Conservation (phyloP, 1,284 basidiomycete genomes). For the Irpex sp. region DNA sequence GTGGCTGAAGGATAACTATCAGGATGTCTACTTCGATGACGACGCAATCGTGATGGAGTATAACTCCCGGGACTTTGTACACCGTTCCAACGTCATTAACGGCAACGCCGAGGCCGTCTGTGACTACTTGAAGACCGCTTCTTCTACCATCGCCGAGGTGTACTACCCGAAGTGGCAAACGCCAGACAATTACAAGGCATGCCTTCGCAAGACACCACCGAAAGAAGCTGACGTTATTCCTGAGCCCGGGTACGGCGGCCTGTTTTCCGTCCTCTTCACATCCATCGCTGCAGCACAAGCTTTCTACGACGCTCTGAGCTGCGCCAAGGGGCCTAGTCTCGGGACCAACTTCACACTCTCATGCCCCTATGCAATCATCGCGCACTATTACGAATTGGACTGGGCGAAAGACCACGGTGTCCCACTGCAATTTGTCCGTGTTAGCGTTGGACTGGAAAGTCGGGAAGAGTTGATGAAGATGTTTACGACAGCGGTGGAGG, state of each 20-base stretch:
- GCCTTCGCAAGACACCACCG: slow-evolving; percentile 28
- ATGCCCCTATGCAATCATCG: slow-evolving; percentile 91
- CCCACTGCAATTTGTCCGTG: slow-evolving; percentile 79
- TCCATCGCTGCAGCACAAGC: not conserved
- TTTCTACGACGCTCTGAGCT: slow-evolving; percentile 86
- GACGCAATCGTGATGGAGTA: slow-evolving; percentile 98
- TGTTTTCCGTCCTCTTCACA: slow-evolving; percentile 88
- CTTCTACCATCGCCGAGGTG: slow-evolving; percentile 69
- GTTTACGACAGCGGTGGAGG: slow-evolving; percentile 67
- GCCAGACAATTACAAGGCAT: slow-evolving; percentile 67
- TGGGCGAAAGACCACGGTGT: slow-evolving; percentile 92
- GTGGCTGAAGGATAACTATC: slow-evolving; percentile 60
- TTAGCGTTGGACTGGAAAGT: slow-evolving; percentile 93
- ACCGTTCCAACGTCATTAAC: slow-evolving; percentile 79
- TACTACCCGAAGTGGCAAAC: slow-evolving; percentile 90
- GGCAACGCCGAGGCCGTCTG: slow-evolving; percentile 82
- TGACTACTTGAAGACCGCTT: slow-evolving; percentile 69
- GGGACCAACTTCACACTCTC: slow-evolving; percentile 97
- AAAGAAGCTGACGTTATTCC: slow-evolving; percentile 21
- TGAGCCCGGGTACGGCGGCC: slow-evolving; percentile 77
- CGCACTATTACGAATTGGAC: slow-evolving; percentile 88
- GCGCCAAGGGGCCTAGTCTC: slow-evolving; percentile 89
- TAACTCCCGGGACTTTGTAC: slow-evolving; percentile 91
- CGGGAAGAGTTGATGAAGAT: slow-evolving; percentile 52
- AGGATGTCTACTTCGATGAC: slow-evolving; percentile 89